Percentiles rank a stretch among this genome's conserved stretches.
phyloP scores from a whole-genome alignment of 108 stramenopile genomes.

The Cylindrotheca closterium region DNA sequence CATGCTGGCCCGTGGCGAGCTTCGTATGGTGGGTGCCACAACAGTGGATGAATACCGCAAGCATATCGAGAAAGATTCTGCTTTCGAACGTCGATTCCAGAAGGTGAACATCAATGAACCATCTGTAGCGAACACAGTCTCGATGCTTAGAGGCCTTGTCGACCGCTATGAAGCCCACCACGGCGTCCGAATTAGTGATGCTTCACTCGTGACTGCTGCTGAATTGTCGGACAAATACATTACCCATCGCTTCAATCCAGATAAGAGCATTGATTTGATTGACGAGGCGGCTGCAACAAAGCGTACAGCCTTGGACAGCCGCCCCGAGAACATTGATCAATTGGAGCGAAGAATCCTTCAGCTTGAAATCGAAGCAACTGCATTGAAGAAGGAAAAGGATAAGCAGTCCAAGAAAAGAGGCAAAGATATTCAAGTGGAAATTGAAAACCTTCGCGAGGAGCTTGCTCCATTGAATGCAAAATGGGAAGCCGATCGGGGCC shows the following conservation, averaged over 20 bases:
- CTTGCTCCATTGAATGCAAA: slow-evolving; percentile 44
- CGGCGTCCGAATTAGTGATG: slow-evolving; percentile 90
- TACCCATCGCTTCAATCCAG: slow-evolving; percentile 90
- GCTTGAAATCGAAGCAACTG: slow-evolving; percentile 94
- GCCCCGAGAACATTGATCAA: slow-evolving; percentile 88
- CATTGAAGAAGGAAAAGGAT: slow-evolving; percentile 83
- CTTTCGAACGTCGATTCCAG: slow-evolving; percentile 97
- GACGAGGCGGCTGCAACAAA: slow-evolving; percentile 89
- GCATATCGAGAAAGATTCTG: slow-evolving; percentile 95
- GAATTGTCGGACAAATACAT: slow-evolving; percentile 94
- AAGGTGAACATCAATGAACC: slow-evolving; percentile 91
- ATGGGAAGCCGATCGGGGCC: slow-evolving; percentile 83
- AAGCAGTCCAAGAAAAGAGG: slow-evolving; percentile 72
- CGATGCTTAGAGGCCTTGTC: slow-evolving; percentile 93
- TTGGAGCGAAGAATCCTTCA: slow-evolving; percentile 85
- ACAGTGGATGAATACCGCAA: slow-evolving; percentile 94
- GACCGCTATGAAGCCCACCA: slow-evolving; percentile 95
- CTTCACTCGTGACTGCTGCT: slow-evolving; percentile 92
- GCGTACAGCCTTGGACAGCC: slow-evolving; percentile 87
- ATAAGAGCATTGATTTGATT: slow-evolving; percentile 94
- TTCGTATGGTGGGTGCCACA: slow-evolving; percentile 97
- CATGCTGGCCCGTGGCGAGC: slow-evolving; percentile 94
- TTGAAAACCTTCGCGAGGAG: slow-evolving; percentile 69
- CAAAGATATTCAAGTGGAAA: slow-evolving; percentile 60
- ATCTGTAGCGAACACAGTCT: slow-evolving; percentile 90